Conservation (phyloP, 495 filamentous ascomycete genomes). For the Wilcoxina mikolae region DNA sequence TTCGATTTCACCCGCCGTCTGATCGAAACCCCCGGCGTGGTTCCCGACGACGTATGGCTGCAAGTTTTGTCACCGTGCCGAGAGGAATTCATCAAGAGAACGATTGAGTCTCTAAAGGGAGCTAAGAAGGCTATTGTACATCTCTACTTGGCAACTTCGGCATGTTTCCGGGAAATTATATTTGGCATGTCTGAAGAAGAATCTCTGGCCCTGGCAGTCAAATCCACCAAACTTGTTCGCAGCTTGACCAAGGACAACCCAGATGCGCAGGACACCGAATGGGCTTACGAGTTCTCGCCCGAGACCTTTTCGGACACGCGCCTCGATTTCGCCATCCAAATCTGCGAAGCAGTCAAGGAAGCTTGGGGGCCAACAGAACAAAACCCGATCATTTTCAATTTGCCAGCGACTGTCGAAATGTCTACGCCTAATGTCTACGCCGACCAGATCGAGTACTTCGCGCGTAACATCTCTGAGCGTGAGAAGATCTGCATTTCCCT, state of each 20-base stretch:
- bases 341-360: constrained; percentile 92
- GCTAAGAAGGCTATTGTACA: constrained; percentile 93
- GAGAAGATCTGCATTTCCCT: constrained; percentile 70
- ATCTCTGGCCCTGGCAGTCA: constrained; percentile 67
- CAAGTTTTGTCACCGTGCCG: constrained; percentile 91
- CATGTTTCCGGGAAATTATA: constrained; percentile 79
- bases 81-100: constrained; percentile 78
- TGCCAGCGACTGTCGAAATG: constrained; percentile 94
- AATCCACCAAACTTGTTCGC: constrained; percentile 71
- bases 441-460: constrained; percentile 95
- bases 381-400: constrained; percentile 90
- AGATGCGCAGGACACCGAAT: constrained; percentile 56
- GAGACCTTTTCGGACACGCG: constrained; percentile 92
- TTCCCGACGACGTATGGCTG: constrained; percentile 88
- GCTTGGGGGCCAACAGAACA: constrained; percentile 76
- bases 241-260: constrained; percentile 94
- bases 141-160: constrained; percentile 89
- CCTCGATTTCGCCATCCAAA: constrained; percentile 63
- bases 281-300: constrained; percentile 91
- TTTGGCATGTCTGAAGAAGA: constrained; percentile 77
- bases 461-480: constrained; percentile 59
- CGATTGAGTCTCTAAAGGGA: constrained; percentile 78
- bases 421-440: constrained; percentile 91
- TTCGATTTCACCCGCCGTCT: constrained; percentile 87
- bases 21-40: constrained; percentile 69